Conservation (phyloP, 2,329 filamentous ascomycete genomes). For the Geosmithia putterillii region DNA sequence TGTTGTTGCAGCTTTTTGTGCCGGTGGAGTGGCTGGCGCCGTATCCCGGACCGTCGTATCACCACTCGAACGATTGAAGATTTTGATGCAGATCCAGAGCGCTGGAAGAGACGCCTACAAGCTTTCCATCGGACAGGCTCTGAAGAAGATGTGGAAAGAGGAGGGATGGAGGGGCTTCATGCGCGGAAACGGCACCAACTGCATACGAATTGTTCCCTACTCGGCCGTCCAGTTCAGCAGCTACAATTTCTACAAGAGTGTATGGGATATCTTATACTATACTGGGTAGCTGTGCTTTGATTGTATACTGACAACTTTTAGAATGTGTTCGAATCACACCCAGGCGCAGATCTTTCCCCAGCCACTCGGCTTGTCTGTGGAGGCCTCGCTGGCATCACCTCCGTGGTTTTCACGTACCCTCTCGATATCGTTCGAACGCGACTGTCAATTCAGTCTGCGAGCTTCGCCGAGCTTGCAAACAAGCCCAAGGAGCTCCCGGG, state of each 20-base stretch:
- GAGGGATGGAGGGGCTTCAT: constrained; percentile 97
- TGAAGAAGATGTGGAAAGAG: constrained; percentile 92
- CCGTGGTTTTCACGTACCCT: constrained; percentile 88
- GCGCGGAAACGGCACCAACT: constrained; percentile 96
- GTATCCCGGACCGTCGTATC: constrained; percentile 98
- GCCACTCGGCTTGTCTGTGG: constrained; percentile 75
- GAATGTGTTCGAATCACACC: constrained; percentile 65
- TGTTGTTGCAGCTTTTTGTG: constrained; percentile 82
- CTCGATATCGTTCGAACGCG: constrained; percentile 95
- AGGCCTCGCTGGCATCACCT: constrained; percentile 86
- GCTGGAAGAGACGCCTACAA: constrained; percentile 86
- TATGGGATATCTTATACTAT: constrained; percentile 21
- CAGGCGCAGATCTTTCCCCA: constrained; percentile 62
- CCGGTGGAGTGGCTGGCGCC: constrained; percentile 85
- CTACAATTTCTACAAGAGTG: constrained; percentile 94
- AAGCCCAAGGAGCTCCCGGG: constrained; percentile 63
- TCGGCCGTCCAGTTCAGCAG: constrained; percentile 97
- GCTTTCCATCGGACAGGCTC: constrained; percentile 75
- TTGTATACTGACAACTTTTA: constrained; percentile 10
- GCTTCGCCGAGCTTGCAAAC: constrained; percentile 64
- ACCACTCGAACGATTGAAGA: constrained; percentile 89
- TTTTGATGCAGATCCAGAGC: constrained; percentile 93
- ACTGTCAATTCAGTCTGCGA: constrained; percentile 95
- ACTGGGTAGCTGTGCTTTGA: not conserved
- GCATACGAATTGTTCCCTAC: constrained; percentile 95